Conservation (phyloP, 352 stramenopile genomes). For the Elongisporangium anandrum region DNA sequence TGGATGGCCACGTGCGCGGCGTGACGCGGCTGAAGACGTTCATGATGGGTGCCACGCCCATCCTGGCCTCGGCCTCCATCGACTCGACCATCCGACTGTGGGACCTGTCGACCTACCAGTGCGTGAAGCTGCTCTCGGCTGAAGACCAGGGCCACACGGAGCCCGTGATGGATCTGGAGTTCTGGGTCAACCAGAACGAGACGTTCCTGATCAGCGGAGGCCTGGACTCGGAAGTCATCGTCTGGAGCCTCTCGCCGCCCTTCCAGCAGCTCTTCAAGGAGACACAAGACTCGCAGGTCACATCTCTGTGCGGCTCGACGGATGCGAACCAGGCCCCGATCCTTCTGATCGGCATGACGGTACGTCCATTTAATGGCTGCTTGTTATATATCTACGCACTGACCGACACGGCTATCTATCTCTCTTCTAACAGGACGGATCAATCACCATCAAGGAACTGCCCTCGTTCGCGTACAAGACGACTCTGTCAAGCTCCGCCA, state of each 20-base stretch:
- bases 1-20: constrained; percentile 76
- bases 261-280: constrained; percentile 84
- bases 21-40: constrained; percentile 84
- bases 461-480: constrained; percentile 85
- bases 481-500: constrained; percentile 47
- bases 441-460: constrained; percentile 81
- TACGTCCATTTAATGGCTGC: constrained; percentile 21
- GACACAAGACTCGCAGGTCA: constrained; percentile 72
- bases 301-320: constrained; percentile 64
- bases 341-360: constrained; percentile 71
- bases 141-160: constrained; percentile 77
- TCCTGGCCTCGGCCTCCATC: constrained; percentile 74
- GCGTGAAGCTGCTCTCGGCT: constrained; percentile 64
- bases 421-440: constrained; percentile 44
- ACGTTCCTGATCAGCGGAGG: constrained; percentile 84
- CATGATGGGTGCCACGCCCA: constrained; percentile 49
- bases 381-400: no score
- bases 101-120: constrained; percentile 81
- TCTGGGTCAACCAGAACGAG: constrained; percentile 83
- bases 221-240: constrained; percentile 78
- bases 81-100: constrained; percentile 81
- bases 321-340: constrained; percentile 62
- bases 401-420: constrained; percentile 12
- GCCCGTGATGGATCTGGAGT: constrained; percentile 81
- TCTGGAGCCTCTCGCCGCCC: constrained; percentile 72